These are phyloP conservation scores for Pseudomonodictys pantanalensis DNA, from an alignment of 495 filamentous ascomycete genomes.

Conservation along the genomic window DNA sequence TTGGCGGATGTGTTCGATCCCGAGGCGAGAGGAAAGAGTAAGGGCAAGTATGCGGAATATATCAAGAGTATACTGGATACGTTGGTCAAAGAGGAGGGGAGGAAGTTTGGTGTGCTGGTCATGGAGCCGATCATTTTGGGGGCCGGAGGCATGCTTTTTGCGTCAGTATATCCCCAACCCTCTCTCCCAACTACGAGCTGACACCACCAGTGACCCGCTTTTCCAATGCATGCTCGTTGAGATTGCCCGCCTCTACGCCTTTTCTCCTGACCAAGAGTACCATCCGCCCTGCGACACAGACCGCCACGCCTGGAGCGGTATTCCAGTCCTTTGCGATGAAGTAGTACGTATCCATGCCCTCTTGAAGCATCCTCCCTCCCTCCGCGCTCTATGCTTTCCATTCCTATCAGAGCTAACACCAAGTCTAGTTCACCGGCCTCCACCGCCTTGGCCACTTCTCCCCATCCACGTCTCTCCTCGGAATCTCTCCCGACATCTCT, in stretches of 20 bases:
- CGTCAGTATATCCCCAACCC: conserved; percentile 46
- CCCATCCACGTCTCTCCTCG: conserved; percentile 63
- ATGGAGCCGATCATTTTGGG: conserved; percentile 74
- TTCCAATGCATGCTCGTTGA: conserved; percentile 67
- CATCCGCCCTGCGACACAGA: conserved; percentile 9
- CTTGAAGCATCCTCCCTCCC: too few species aligned
- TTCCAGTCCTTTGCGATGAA: conserved; percentile 75
- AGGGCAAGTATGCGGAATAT: conserved; percentile 54
- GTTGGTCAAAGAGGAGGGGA: conserved; percentile 53
- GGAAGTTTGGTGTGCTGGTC: conserved; percentile 69
- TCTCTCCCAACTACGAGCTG: conserved; percentile 15
- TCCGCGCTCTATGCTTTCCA: too few species aligned
- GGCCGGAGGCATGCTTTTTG: conserved; percentile 74
- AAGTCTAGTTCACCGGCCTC: conserved; percentile 74
- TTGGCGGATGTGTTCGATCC: conserved; percentile 63
- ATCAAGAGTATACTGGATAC: conserved; percentile 45
- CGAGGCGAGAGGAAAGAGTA: conserved; percentile 45
- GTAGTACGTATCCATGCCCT: too few species aligned
- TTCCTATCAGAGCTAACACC: too few species aligned
- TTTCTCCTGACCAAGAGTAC: conserved; percentile 46
- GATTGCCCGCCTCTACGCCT: conserved; percentile 55
- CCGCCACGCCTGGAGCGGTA: conserved; percentile 57
- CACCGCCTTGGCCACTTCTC: conserved; percentile 70
- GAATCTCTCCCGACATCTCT: conserved; percentile 63
- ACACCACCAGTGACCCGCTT: conserved; percentile 60